Evolutionary conservation across 208 protist genomes (phyloP), one percentile per base, ranked within the genome.

Genomic region (Acanthamoeba quina): DNA sequence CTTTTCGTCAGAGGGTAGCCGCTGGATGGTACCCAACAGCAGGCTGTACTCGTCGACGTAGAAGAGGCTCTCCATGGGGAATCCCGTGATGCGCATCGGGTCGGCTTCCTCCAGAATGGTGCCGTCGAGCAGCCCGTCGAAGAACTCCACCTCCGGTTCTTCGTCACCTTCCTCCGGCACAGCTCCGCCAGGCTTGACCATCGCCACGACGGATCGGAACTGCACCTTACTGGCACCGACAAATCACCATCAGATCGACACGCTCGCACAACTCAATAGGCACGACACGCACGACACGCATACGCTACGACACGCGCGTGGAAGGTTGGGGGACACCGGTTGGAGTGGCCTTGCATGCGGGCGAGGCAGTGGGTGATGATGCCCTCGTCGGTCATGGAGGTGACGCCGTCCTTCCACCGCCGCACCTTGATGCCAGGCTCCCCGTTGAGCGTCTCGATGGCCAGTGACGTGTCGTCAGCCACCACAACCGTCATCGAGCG

Each of bases 371-470:
- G 54, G 4, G 13, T 41, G 15, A 88, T 88, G 52, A 88, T 56
- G 19, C 29, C 80, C 52, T 56, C 80, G 52, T 88, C 80, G 7
- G 47, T 88, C 80, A 88, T 88, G 15, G 80, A 56, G n/a, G 80
- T 88, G 52, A 66, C 7, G 80, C 80, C 80, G 52, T 88, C 80
- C 49, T 29, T 29, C 80, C 80, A 88, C 80, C 80, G 41, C 5
- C 80, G 80, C 52, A 88, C 80, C 49, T 88, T 88, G 80, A 88
- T 88, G 41, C 80, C 80, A 0, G 80, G 80, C 80, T 56, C 80
- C 10, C 80, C 80, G 80, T 88, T 88, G 31, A 88, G 80, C 21
- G 80, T 24, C 24, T 60, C 80, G 24, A 88, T 58, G 6, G 47
- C 80, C 47, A 88, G 49, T 11, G 52, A 31, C 3, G 80, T 88